Evolutionary conservation across 768 basidiomycete genomes (phyloP), one percentile per base, ranked within the genome.

Genomic region (Boletus reticuloceps): DNA sequence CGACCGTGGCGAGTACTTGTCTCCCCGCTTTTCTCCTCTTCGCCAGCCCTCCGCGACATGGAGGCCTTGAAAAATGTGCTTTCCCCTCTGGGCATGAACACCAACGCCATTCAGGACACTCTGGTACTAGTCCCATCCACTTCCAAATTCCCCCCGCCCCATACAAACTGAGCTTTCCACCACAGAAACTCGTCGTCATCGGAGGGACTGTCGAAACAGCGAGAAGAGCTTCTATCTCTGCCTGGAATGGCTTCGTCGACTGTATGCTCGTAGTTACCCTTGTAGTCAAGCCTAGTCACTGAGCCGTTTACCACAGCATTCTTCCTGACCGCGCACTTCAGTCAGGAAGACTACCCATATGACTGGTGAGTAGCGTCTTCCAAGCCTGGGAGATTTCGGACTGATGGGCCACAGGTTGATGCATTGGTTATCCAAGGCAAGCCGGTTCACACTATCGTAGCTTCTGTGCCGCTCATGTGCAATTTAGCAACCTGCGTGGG

Each of bases 191-290:
- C 25, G 91, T 94, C 34, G 91, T 94, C 64, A 88, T 94, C 66
- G 91, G 91, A 22, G 91, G 91, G 2, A 92, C 91, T 0, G 87
- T 93, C 20, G 91, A 93, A 69, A 92, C 90, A 16, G 90, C 90
- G 36, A 79, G 91, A 59, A 78, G 91, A 43, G 86, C 82, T 17
- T 91, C 89, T 12, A 77, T 89, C 29, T 90, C 89, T 6, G 91
- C 89, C 13, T 94, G 91, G 91, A 91, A 88, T 69, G 89, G 89
- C 37, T 93, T 94, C 66, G 81, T 94, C 5, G 91, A 93, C 69
- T 93, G 91, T 93, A 55, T 39, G 59, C 27, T 40, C 29, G 1
- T 14, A 14, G 27, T 27, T 51, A 36, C 44, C 57, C 32, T 51
- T 16, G 13, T 42, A 29, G 5, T 27, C 27, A 3, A 32, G 11